These are phyloP conservation scores for Mucor circinelloides DNA, from an alignment of 371 early-diverging fungal genomes.

Conservation along the genomic window DNA sequence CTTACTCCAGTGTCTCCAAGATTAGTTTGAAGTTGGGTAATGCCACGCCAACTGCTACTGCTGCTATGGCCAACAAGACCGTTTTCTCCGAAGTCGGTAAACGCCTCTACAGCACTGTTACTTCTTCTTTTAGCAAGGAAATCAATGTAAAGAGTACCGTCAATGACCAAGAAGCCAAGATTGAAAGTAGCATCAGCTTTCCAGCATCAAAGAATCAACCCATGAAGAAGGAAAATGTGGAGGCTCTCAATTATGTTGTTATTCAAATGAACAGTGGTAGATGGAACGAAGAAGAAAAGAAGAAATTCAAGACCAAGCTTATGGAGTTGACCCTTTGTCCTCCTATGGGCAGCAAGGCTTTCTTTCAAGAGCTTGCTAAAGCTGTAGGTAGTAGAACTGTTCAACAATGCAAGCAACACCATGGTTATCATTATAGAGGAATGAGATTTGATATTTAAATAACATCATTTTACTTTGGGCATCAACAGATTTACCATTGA, in stretches of 20 bases:
- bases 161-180: background rate
- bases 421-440: background rate
- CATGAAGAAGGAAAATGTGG: background rate
- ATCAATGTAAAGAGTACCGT: background rate
- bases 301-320: background rate
- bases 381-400: background rate
- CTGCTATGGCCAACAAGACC: background rate
- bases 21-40: background rate
- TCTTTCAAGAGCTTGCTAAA: background rate
- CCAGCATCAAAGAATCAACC: background rate
- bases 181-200: background rate
- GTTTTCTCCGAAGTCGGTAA: background rate
- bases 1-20: background rate
- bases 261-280: background rate
- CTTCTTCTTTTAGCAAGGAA: background rate
- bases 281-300: background rate
- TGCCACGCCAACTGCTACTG: background rate
- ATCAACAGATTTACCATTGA: no score
- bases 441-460: background rate
- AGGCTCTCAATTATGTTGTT: background rate
- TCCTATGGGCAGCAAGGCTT: background rate
- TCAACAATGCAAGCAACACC: background rate
- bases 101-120: background rate
- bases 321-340: background rate
- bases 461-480: background rate